A percentile compares a stretch with the other conserved stretches of the same genome.
Conservation (phyloP, 2,329 filamentous ascomycete genomes). For the Aspergillus cejpii region DNA sequence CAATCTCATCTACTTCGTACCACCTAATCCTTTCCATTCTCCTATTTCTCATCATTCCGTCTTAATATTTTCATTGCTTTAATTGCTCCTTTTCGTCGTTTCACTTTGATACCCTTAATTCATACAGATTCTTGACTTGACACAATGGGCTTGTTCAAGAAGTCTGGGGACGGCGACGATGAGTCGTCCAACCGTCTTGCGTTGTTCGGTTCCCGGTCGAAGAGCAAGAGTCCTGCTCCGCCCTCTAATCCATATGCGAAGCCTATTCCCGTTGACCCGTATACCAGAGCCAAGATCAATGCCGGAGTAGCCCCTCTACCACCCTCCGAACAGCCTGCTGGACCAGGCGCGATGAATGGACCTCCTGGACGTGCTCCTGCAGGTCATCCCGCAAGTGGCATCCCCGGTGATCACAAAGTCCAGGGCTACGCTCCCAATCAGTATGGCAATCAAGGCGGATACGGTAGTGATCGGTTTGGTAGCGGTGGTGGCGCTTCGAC, state of each 20-base stretch:
- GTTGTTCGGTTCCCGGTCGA: slow-evolving; percentile 54
- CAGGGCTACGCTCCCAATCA: slow-evolving; percentile 38
- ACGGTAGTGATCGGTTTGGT: slow-evolving; percentile 50
- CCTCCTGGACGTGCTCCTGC: slow-evolving; percentile 14
- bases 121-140: background rate
- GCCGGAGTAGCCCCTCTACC: slow-evolving; percentile 36
- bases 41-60: background rate
- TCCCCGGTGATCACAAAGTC: slow-evolving; percentile 30
- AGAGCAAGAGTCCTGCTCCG: slow-evolving; percentile 48
- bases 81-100: background rate
- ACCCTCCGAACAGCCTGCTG: slow-evolving; percentile 26
- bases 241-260: slow-evolving; percentile 53
- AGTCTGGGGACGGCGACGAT: slow-evolving; percentile 46
- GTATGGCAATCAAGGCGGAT: slow-evolving; percentile 44
- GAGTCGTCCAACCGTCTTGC: slow-evolving; percentile 48
- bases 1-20: slow-evolving; percentile 7
- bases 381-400: slow-evolving; percentile 16
- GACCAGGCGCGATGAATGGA: slow-evolving; percentile 2
- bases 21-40: background rate
- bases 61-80: background rate
- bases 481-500: slow-evolving; percentile 39
- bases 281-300: slow-evolving; percentile 46
- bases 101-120: background rate
- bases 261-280: slow-evolving; percentile 48
- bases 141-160: slow-evolving; percentile 6